phyloP scores from a whole-genome alignment of 2,329 filamentous ascomycete genomes.

The Aurifilum marmelostoma region DNA sequence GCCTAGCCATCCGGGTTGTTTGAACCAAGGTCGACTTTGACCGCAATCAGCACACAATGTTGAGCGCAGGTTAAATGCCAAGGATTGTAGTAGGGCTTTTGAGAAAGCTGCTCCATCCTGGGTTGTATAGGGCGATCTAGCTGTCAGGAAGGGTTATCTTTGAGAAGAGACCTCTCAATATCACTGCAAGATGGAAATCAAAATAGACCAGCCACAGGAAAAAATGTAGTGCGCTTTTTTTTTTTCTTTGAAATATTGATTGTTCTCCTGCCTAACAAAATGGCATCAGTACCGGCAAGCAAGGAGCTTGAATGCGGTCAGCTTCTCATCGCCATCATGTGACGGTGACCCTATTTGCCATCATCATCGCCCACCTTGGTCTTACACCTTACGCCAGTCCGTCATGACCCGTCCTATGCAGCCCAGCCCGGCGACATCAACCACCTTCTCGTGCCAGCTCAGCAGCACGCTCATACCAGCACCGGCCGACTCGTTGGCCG shows the following conservation, averaged over 20 bases:
- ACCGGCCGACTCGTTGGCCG: slow-evolving; percentile 68
- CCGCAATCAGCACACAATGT: not conserved
- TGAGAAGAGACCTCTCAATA: not conserved
- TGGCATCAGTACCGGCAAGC: not conserved
- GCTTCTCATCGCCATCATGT: not conserved
- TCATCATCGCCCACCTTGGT: not conserved
- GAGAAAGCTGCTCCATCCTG: not conserved
- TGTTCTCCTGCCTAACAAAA: not conserved
- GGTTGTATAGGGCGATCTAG: not conserved
- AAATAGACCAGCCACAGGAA: not conserved
- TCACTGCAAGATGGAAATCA: not conserved
- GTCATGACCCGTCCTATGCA: slow-evolving; percentile 95
- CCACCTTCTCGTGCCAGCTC: slow-evolving; percentile 98
- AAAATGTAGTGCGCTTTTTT: not conserved
- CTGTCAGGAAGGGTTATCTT: not conserved
- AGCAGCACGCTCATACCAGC: slow-evolving; percentile 94
- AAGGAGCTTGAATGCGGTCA: not conserved
- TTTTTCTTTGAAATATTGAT: slow-evolving; percentile 10
- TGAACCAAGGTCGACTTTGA: not conserved
- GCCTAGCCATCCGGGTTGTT: not conserved
- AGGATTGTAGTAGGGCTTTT: too few relatives aligned
- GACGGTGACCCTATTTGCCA: not conserved
- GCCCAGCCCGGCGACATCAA: slow-evolving; percentile 88
- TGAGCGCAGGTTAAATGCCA: not conserved
- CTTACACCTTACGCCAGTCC: slow-evolving; percentile 86